Conservation (phyloP, 1,284 basidiomycete genomes). For the Trametes polyzona region DNA sequence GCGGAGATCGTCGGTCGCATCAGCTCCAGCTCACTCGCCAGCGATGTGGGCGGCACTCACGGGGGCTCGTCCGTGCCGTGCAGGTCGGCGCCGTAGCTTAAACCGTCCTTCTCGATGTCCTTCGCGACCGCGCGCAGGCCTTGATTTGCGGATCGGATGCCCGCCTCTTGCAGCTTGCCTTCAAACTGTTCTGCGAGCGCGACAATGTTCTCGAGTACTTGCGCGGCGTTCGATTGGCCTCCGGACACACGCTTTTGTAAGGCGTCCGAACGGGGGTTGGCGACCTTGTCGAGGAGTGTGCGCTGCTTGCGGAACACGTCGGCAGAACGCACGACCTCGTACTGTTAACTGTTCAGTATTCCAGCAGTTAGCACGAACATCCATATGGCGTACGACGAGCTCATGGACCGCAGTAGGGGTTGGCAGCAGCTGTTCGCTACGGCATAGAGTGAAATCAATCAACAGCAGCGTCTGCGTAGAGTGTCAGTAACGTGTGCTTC, state of each 20-base stretch:
- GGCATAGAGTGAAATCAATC: conserved; percentile 52
- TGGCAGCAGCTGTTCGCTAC: conserved; percentile 54
- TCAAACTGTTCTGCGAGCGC: conserved; percentile 54
- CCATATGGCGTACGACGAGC: conserved; percentile 51
- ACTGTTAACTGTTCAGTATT: conserved; percentile 41
- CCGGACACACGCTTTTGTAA: conserved; percentile 17
- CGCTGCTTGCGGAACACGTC: conserved; percentile 51
- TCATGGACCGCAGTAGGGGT: conserved; percentile 57
- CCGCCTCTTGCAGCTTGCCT: conserved; percentile 48
- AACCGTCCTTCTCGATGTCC: conserved; percentile 63
- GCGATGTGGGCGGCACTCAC: conserved; percentile 41
- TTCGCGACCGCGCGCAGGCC: conserved; percentile 56
- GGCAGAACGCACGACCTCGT: conserved; percentile 63
- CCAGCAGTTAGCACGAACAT: no score
- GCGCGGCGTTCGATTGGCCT: conserved; percentile 26
- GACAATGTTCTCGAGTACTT: conserved; percentile 47
- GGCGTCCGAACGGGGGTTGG: conserved; percentile 30
- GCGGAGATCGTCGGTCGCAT: conserved; percentile 1
- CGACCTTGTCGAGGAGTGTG: conserved; percentile 45
- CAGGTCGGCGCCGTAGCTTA: conserved; percentile 45
- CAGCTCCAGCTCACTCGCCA: not conserved
- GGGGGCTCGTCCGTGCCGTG: conserved; percentile 45
- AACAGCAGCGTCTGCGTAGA: conserved; percentile 40
- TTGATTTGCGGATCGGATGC: conserved; percentile 50
- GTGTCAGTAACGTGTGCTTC: not conserved